Base-by-base conservation (phyloP, 352 stramenopile species). In the Pythium grandisporangium region DNA sequence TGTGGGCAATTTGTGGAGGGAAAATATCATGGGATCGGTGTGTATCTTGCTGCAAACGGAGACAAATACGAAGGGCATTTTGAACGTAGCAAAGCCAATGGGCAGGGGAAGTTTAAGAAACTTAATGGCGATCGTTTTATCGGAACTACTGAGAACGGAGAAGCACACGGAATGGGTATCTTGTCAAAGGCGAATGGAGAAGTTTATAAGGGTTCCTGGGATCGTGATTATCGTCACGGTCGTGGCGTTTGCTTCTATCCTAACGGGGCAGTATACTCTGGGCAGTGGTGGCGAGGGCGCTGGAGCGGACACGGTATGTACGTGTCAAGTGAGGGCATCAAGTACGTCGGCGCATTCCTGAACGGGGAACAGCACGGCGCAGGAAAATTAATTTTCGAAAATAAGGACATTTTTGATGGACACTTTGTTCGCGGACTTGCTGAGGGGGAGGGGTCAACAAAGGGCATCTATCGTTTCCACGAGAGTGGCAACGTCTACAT, bases 171-270 rank as follows among this genome's bases (percentile, higher is more conserved):
- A 3, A 39, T 95, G 20, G 88, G 90, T 6, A 63, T 82, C 5
- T 36, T 96, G 13, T 58, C 68, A 4, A 88, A 69, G 22, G 63
- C 72, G 0, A 76, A 91, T 26, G 90, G 89, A 5, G 86, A 96
- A 54, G 62, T 85, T n/a, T 97, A 96, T 69, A 91, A 95, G 51
- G 79, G 79, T 1, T 38, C 85, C 30, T 92, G 76, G 76, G 42
- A 66, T 7, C 51, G 42, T 2, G 76, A 84, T 44, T 78, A 69
- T 41, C 76, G 71, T 10, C 63, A 86, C 29, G 71, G 76, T 1
- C 66, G 42, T 5, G 79, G 79, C 13, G 72, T 88, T 27, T 85
- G 69, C 21, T 89, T 76, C 45, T 90, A 90, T 38, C 47, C 71
- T 0, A 90, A 89, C 48, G 78, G 78, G 6, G 66, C 70, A 6